Evolutionary conservation across 495 filamentous ascomycete species (phyloP), one percentile per base, ranked within the genome.

Genomic region (Aspergillus saccharolyticus): DNA sequence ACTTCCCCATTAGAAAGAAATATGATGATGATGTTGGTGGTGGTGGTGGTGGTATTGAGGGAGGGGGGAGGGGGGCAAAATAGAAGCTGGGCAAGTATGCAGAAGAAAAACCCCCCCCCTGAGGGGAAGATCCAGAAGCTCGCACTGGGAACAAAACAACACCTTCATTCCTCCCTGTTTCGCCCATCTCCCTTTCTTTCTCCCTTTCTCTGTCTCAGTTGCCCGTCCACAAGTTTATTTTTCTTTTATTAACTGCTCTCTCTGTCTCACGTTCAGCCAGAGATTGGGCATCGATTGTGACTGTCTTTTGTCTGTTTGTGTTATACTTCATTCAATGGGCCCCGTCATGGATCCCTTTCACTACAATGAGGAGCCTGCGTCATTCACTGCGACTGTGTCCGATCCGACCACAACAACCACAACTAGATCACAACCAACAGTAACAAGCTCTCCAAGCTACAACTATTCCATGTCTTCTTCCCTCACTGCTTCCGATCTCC

Each of bases 321-420:
- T 55, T 8, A 42, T 20, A 51, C 42, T 28, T 15, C 39, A 25
- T 51, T 58, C 54, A 62, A 66, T 66, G 63, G 46, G 52, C 43
- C n/a, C 55, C 61, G 69, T 64, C 55, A 75, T 75, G 72, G 67
- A 74, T 52, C 68, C 73, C 65, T 68, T 64, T 57, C 68, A 69
- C 33, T 52, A 54, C 60, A 61, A 61, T 60, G 66, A 5, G 33
- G 33, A 67, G 57, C 57, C 61, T 44, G 19, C 58, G 49, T 58
- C 63, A 61, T 66, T 64, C 60, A 61, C 66, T 59, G 64, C 64
- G 58, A 62, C 64, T 54, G 33, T 39, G 33, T 39, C 33, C 12
- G 33, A 39, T 39, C 7, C 7, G 6, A 39, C 33, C 33, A 39
- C 33, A 5, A 39, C 33, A 39, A 39, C 33, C 7, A 39, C 33